Percentiles rank a stretch among this genome's conserved stretches.
Evolutionary conservation across 768 basidiomycete genomes (phyloP).

Genomic region (Dioszegia crocea): DNA sequence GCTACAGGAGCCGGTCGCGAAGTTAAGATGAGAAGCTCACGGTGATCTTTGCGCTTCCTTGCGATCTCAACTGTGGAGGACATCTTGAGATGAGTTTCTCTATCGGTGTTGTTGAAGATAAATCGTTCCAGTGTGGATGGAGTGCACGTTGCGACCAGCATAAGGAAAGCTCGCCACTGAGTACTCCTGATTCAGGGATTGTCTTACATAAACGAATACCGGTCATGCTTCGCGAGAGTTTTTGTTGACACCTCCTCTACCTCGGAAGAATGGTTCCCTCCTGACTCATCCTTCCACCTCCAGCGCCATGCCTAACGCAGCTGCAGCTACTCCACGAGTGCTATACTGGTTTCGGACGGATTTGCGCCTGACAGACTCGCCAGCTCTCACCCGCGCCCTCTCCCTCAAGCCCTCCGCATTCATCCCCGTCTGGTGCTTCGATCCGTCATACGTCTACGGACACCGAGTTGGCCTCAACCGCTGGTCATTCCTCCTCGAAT

Average conservation of each 20-base stretch:
- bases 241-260: no score
- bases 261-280: no score
- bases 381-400: conserved; percentile 38
- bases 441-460: conserved; percentile 45
- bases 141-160: no score
- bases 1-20: no score
- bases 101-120: neutral
- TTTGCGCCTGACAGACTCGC: conserved; percentile 48
- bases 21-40: no score
- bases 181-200: no score
- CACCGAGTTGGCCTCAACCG: conserved; percentile 49
- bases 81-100: neutral
- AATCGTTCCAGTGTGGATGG: neutral
- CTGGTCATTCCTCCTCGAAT: conserved; percentile 42
- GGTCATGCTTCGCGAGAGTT: no score
- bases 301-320: no score
- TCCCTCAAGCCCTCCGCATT: conserved; percentile 29
- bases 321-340: conserved; percentile 20
- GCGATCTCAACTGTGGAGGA: no score
- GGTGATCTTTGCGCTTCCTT: no score
- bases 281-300: neutral
- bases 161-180: no score
- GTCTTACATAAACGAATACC: no score
- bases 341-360: conserved; percentile 52
- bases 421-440: conserved; percentile 47